phyloP scores from a whole-genome alignment of 768 basidiomycete species.

The Xanthoconium stramineum region DNA sequence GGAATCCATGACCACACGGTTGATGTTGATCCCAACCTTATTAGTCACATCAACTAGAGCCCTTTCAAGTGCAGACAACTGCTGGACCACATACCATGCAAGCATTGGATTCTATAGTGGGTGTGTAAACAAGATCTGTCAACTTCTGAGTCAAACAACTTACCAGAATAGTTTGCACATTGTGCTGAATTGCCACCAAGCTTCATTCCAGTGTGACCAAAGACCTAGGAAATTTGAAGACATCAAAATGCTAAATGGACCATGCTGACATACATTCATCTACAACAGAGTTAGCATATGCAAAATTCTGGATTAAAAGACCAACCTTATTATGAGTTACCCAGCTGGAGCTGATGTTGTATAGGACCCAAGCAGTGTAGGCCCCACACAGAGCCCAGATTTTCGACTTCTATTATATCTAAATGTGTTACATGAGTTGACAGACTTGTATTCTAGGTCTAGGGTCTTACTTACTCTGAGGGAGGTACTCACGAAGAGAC shows the following conservation, averaged over 20 bases:
- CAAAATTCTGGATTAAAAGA: not conserved
- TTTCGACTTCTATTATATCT: constrained; percentile 41
- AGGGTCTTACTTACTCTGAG: too few species aligned
- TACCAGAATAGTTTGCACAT: constrained; percentile 75
- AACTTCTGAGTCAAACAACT: not conserved
- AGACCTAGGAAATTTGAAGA: constrained; percentile 46
- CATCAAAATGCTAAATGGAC: not conserved
- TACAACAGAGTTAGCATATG: constrained; percentile 20
- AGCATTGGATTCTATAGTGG: constrained; percentile 52
- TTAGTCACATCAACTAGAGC: constrained; percentile 88
- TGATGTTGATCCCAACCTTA: constrained; percentile 94
- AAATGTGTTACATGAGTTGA: too few species aligned
- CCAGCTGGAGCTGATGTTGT: constrained; percentile 74
- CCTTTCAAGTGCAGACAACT: constrained; percentile 73
- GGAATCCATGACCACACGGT: constrained; percentile 81
- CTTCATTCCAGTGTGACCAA: constrained; percentile 82
- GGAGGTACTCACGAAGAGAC: too few species aligned
- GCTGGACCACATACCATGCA: constrained; percentile 59
- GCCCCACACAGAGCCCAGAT: constrained; percentile 74
- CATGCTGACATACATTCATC: constrained; percentile 55
- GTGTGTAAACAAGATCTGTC: not conserved
- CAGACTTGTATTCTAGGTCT: too few species aligned
- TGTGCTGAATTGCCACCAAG: constrained; percentile 49
- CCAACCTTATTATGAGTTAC: constrained; percentile 73
- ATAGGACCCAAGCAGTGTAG: constrained; percentile 61